phyloP scores from a whole-genome alignment of 495 filamentous ascomycete species.

The Articulospora tetracladia region DNA sequence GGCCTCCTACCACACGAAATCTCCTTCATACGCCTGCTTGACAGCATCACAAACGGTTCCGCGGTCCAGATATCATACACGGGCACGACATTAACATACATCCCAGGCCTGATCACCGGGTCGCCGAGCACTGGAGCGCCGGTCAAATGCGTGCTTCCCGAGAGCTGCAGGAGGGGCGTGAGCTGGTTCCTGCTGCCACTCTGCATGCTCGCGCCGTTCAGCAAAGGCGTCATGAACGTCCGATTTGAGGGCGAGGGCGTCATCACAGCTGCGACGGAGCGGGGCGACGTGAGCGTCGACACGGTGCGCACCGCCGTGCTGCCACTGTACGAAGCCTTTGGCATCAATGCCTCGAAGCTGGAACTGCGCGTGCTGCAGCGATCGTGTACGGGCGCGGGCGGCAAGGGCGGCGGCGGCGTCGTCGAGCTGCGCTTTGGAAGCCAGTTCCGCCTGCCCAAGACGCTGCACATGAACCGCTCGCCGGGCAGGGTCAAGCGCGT shows the following conservation, averaged over 20 bases:
- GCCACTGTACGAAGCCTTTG: conserved; percentile 85
- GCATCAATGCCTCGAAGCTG: conserved; percentile 74
- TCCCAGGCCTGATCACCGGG: conserved; percentile 88
- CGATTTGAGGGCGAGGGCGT: conserved; percentile 86
- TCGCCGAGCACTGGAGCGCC: conserved; percentile 52
- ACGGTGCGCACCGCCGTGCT: conserved; percentile 90
- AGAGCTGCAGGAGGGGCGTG: conserved; percentile 69
- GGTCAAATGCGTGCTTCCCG: conserved; percentile 73
- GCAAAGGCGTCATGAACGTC: conserved; percentile 82
- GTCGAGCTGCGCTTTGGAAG: conserved; percentile 89
- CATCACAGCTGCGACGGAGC: conserved; percentile 78
- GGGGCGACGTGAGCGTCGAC: conserved; percentile 85
- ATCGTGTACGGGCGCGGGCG: conserved; percentile 68
- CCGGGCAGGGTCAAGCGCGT: conserved; percentile 84
- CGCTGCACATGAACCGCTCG: conserved; percentile 78
- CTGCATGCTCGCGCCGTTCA: conserved; percentile 88
- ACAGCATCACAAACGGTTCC: conserved; percentile 92
- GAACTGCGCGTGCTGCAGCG: conserved; percentile 80
- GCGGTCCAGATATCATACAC: conserved; percentile 92
- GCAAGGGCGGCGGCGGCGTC: conserved; percentile 79
- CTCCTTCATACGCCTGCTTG: conserved; percentile 91
- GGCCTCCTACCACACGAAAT: conserved; percentile 91
- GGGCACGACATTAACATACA: conserved; percentile 86
- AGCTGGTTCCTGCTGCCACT: conserved; percentile 92
- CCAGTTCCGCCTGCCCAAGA: conserved; percentile 90